Conservation (phyloP, 768 basidiomycete genomes). For the Psilocybe subaeruginosa region DNA sequence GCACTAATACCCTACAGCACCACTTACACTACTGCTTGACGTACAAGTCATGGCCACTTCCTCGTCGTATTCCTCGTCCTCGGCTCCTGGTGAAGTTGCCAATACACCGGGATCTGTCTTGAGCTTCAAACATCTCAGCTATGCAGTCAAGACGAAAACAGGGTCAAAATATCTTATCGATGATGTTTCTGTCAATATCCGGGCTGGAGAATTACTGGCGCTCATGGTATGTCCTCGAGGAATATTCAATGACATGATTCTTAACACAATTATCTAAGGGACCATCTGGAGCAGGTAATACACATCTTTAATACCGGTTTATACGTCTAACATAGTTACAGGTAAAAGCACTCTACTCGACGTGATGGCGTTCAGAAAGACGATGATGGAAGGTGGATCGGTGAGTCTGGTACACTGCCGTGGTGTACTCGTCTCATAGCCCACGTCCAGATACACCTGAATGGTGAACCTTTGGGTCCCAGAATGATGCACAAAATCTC, state of each 20-base stretch:
- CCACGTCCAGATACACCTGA: conserved; percentile 31
- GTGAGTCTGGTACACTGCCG: conserved; percentile 25
- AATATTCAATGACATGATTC: background rate
- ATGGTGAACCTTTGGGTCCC: conserved; percentile 29
- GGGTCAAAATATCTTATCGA: conserved; percentile 36
- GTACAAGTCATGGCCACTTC: background rate
- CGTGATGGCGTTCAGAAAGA: conserved; percentile 45
- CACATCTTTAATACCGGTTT: background rate
- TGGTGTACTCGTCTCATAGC: background rate
- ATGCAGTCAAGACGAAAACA: conserved; percentile 27
- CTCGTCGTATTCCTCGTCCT: background rate
- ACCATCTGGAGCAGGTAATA: conserved; percentile 46
- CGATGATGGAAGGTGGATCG: conserved; percentile 27
- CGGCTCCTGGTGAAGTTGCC: background rate
- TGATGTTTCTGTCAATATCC: conserved; percentile 41
- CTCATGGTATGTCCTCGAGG: conserved; percentile 37
- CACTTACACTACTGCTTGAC: background rate
- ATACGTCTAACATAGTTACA: conserved; percentile 11
- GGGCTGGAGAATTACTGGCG: conserved; percentile 43
- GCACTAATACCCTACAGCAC: background rate
- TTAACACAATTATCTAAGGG: conserved; percentile 28
- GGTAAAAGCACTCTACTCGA: conserved; percentile 50
- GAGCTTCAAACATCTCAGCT: conserved; percentile 36
- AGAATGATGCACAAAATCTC: conserved; percentile 41
- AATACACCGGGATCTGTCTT: conserved; percentile 27